Evolutionary conservation across 345 rosid genomes (phyloP).

Genomic region (Ceriops zippeliana): DNA sequence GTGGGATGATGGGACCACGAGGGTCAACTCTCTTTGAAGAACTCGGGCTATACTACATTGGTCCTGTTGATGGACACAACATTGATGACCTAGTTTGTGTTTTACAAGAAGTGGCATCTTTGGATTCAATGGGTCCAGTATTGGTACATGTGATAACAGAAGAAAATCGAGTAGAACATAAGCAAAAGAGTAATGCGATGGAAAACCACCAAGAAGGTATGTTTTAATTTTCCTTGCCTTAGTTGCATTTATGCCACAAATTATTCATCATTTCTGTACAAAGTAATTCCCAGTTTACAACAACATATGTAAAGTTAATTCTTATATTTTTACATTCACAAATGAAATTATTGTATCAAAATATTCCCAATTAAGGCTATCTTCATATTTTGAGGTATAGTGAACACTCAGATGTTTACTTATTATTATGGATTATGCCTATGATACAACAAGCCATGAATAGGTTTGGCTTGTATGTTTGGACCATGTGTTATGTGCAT

Average conservation of each 20-base stretch:
- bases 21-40: slow-evolving; percentile 95
- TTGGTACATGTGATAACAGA: slow-evolving; percentile 86
- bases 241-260: slow-evolving; percentile 1
- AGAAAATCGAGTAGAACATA: slow-evolving; percentile 40
- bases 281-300: not conserved
- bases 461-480: not conserved
- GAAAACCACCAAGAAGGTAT: slow-evolving; percentile 42
- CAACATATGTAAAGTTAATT: no score
- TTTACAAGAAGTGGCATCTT: slow-evolving; percentile 72
- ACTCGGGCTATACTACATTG: slow-evolving; percentile 86
- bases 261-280: slow-evolving; percentile 4
- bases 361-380: no score
- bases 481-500: not conserved
- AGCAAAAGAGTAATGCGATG: slow-evolving; percentile 25
- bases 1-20: slow-evolving; percentile 89
- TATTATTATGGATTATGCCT: no score
- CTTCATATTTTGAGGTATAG: no score
- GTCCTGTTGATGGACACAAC: slow-evolving; percentile 95
- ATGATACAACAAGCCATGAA: no score
- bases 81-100: slow-evolving; percentile 76
- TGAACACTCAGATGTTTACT: no score
- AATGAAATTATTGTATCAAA: no score
- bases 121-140: slow-evolving; percentile 89
- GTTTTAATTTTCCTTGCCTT: slow-evolving; percentile 7
- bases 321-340: no score